A percentile compares a stretch with the other conserved stretches of the same genome.
These are phyloP conservation scores for Microbotryomycetes sp. DNA, from an alignment of 1,284 basidiomycete genomes.

Conservation along the genomic window DNA sequence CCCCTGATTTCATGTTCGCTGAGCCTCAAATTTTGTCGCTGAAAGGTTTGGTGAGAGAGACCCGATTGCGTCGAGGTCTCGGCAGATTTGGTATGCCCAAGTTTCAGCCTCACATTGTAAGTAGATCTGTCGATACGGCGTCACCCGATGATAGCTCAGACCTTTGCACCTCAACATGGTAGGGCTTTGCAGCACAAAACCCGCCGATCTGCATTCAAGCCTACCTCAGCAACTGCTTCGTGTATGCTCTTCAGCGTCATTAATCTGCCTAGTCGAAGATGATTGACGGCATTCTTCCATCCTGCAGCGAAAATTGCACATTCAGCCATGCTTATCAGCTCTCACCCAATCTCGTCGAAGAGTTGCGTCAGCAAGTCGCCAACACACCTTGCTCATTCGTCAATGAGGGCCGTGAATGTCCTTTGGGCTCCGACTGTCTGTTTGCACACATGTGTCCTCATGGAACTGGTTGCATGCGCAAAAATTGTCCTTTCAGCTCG, in stretches of 20 bases:
- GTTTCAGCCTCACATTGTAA: conserved; percentile 3
- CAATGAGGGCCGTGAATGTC: background rate
- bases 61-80: background rate
- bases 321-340: conserved; percentile 14
- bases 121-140: background rate
- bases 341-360: background rate
- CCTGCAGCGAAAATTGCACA: conserved; percentile 6
- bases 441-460: conserved; percentile 10
- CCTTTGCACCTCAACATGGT: no score
- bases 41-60: background rate
- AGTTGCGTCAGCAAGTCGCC: conserved; percentile 1
- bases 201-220: conserved; percentile 18
- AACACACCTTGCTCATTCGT: conserved; percentile 8
- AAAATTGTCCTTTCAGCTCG: background rate
- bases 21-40: background rate
- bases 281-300: background rate
- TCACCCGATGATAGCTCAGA: background rate
- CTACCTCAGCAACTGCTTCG: background rate
- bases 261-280: no score
- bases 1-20: background rate
- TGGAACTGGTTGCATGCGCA: background rate
- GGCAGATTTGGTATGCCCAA: background rate
- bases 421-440: background rate
- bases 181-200: background rate
- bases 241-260: no score